phyloP scores from a whole-genome alignment of 1,284 basidiomycete genomes.

The Kalmanozyma brasiliensis region DNA sequence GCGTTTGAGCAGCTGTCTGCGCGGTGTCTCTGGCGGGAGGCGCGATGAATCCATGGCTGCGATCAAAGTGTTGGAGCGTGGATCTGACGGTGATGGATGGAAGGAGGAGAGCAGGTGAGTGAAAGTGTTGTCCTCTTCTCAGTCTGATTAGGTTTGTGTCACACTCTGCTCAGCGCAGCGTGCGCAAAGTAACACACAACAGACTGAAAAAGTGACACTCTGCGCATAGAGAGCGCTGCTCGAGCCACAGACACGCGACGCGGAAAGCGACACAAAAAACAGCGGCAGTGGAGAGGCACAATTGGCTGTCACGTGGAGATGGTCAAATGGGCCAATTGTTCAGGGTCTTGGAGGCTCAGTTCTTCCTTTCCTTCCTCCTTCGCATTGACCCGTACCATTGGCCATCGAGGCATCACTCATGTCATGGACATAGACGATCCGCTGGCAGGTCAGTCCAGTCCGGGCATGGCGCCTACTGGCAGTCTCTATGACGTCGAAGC shows the following conservation, averaged over 20 bases:
- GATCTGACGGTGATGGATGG: neutral
- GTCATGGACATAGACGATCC: conserved; percentile 25
- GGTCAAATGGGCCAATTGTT: neutral
- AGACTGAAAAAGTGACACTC: too few species aligned
- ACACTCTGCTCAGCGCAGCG: neutral
- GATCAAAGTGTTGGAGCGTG: neutral
- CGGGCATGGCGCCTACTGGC: neutral
- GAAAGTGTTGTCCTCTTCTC: conserved; percentile 32
- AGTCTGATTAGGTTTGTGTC: neutral
- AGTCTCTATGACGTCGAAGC: neutral
- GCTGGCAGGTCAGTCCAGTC: neutral
- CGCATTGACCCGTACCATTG: neutral
- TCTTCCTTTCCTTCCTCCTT: neutral
- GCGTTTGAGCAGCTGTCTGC: conserved; percentile 50
- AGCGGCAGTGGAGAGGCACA: conserved; percentile 10
- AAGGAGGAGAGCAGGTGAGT: neutral
- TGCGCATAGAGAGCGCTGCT: too few species aligned
- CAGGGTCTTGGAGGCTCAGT: conserved; percentile 3
- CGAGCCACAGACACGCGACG: conserved; percentile 32
- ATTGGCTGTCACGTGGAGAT: conserved; percentile 19
- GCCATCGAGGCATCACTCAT: neutral
- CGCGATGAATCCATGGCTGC: conserved; percentile 28
- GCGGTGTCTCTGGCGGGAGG: conserved; percentile 44
- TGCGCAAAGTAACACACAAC: conserved; percentile 22
- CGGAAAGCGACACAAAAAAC: conserved; percentile 1